Evolutionary conservation across 306 rosid species (phyloP).

Genomic region (Geum urbanum): DNA sequence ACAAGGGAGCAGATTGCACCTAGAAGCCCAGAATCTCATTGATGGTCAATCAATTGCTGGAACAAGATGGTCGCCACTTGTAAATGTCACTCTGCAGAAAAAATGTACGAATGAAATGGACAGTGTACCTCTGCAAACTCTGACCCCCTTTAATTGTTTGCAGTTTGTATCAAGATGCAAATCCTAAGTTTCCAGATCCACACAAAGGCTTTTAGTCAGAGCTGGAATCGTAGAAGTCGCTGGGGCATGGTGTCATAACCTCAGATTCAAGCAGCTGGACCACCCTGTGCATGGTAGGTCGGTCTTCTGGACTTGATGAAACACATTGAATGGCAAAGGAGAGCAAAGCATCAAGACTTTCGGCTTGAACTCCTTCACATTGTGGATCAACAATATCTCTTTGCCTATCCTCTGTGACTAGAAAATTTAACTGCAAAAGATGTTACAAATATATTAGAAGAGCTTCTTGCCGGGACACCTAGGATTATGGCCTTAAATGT

Average conservation of each 20-base stretch:
- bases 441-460: constrained; percentile 22
- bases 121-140: constrained; percentile 24
- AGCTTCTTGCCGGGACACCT: constrained; percentile 20
- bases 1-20: constrained; percentile 9
- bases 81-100: constrained; percentile 28
- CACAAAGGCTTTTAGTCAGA: constrained; percentile 48
- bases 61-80: constrained; percentile 28
- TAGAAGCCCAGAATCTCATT: constrained; percentile 12
- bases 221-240: constrained; percentile 84
- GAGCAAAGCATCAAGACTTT: constrained; percentile 88
- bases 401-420: constrained; percentile 69
- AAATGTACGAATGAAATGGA: constrained; percentile 37
- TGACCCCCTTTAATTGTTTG: constrained; percentile 25
- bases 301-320: constrained; percentile 85
- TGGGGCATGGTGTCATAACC: constrained; percentile 95
- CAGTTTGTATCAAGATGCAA: constrained; percentile 29
- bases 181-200: constrained; percentile 18
- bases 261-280: constrained; percentile 93
- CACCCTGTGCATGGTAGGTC: constrained; percentile 96
- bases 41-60: constrained; percentile 10
- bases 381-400: constrained; percentile 75
- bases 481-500: not conserved
- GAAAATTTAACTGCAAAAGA: constrained; percentile 74
- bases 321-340: constrained; percentile 80
- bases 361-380: constrained; percentile 83